Percentiles rank a stretch among this genome's conserved stretches.
These are phyloP conservation scores for Mucor plumbeus DNA, from an alignment of 371 early-diverging fungal species.

Conservation along the genomic window DNA sequence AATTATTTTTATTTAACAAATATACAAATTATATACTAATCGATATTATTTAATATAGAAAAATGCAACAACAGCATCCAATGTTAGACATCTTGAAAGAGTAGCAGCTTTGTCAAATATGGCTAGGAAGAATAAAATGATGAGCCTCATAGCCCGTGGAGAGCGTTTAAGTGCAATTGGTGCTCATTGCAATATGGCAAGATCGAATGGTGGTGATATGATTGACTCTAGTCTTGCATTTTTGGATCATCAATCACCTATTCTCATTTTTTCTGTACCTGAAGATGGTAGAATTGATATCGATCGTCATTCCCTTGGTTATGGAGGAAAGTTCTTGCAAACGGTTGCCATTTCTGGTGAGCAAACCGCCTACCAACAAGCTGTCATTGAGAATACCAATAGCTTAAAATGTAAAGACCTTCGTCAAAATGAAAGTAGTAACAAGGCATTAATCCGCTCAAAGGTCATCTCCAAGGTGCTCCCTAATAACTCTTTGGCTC, in stretches of 20 bases:
- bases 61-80: not conserved
- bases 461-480: slow-evolving; percentile 28
- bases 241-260: slow-evolving; percentile 31
- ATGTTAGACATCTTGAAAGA: not conserved
- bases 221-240: slow-evolving; percentile 26
- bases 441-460: slow-evolving; percentile 30
- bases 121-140: not conserved
- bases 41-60: not conserved
- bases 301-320: slow-evolving; percentile 30
- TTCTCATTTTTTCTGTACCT: slow-evolving; percentile 17
- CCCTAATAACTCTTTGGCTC: slow-evolving; percentile 15
- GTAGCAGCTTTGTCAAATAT: not conserved
- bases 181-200: not conserved
- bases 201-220: not conserved
- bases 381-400: slow-evolving; percentile 3
- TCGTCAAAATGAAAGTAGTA: slow-evolving; percentile 20
- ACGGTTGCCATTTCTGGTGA: slow-evolving; percentile 35
- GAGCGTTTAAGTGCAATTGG: not conserved
- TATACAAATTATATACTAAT: too few species aligned
- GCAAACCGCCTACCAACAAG: slow-evolving; percentile 29
- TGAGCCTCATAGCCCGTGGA: not conserved
- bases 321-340: slow-evolving; percentile 38
- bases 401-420: slow-evolving; percentile 18
- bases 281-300: slow-evolving; percentile 28
- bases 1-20: too few species aligned